These are phyloP conservation scores for Linnemannia zychae DNA, from an alignment of 192 early-diverging fungal species.

Conservation along the genomic window DNA sequence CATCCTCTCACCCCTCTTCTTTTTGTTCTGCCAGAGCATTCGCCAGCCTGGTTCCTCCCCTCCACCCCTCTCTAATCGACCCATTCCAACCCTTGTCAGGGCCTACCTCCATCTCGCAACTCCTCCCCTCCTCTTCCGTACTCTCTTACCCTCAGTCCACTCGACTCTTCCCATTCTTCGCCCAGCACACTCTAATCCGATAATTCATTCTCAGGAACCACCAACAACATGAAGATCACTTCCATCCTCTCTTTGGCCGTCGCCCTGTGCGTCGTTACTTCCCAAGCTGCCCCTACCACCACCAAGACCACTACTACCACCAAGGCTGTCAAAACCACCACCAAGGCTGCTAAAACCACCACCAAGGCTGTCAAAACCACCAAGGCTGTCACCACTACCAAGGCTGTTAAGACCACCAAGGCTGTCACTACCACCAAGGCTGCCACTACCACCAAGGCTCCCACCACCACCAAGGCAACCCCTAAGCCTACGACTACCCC, in stretches of 20 bases:
- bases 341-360: slow-evolving; percentile 1
- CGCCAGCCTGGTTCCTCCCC: slow-evolving; percentile 15
- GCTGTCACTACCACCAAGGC: slow-evolving; percentile 18
- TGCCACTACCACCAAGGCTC: slow-evolving; percentile 14
- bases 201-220: neutral
- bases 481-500: slow-evolving; percentile 15
- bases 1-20: neutral
- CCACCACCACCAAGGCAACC: slow-evolving; percentile 9
- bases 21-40: slow-evolving; percentile 12
- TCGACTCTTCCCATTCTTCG: neutral
- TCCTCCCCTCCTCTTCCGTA: neutral
- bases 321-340: neutral
- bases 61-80: slow-evolving; percentile 12
- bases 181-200: neutral
- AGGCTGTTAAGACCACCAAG: slow-evolving; percentile 17
- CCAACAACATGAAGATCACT: slow-evolving; percentile 43
- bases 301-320: neutral
- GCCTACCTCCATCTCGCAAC: neutral
- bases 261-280: slow-evolving; percentile 39
- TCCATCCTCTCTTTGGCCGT: slow-evolving; percentile 46
- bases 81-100: slow-evolving; percentile 57
- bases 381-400: neutral
- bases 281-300: slow-evolving; percentile 17
- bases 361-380: neutral
- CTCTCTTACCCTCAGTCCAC: neutral